Evolutionary conservation across 2,329 filamentous ascomycete species (phyloP), one percentile per base, ranked within the genome.

Genomic region (Arthrobotrys sinensis): DNA sequence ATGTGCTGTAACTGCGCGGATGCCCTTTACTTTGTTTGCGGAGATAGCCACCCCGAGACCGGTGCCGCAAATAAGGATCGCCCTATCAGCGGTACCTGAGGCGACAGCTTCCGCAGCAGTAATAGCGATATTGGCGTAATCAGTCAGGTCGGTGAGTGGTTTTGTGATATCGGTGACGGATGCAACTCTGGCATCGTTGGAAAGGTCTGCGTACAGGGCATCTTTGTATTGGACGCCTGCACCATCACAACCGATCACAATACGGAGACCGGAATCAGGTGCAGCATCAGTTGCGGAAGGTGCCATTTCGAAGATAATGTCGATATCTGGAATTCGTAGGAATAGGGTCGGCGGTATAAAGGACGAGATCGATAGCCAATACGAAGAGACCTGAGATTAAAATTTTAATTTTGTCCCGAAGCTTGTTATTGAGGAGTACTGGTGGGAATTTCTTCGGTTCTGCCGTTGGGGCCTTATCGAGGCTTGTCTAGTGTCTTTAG

Each of bases 1-100:
- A 84, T 97, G 93, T 0, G 93, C 93, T 4, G 93, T 96, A 16
- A 96, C 93, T n/a, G 93, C 93, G 24, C 93, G 87, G 79, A 96
- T 90, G 4, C 93, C 93, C 71, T 90, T 91, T 80, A 96, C 90
- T 85, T 96, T 96, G 87, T 96, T 96, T 80, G 93, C 93, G n/a
- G 89, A 86, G 83, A 96, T 96, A 81, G 93, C 93, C 6, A 97
- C 93, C 19, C 93, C 93, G 6, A 97, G 88, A 0, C 93, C 93
- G 0, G 93, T 96, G 1, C 93, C 93, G 85, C 93, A 96, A 86
- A 96, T 93, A 48, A 94, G 86, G 43, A 96, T 87, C 0, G 92
- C 93, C 66, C 93, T 91, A 85, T 96, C 93, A 65, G 89, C 91
- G 82, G 90, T 87, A 50, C 90, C 91, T 4, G 86, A 84, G 3